Conservation (phyloP, 1,139 yeast genomes). For the Petasospora fabianii region DNA sequence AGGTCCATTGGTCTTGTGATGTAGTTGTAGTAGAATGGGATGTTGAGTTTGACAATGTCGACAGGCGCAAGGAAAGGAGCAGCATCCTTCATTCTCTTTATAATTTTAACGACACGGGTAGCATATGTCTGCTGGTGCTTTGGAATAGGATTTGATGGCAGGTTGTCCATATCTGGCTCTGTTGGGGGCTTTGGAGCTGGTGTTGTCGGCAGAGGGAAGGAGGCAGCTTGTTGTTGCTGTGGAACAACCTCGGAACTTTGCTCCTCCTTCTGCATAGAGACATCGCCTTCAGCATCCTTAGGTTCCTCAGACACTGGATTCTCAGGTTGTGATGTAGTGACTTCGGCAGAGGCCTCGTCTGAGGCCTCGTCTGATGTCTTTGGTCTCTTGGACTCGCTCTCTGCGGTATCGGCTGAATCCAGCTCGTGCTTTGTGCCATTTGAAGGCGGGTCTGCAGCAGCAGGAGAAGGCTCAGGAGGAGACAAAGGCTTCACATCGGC, state of each 20-base stretch:
- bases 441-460: conserved; percentile 6
- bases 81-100: conserved; percentile 89
- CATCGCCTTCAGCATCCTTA: not conserved
- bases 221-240: conserved; percentile 6
- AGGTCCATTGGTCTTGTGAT: conserved; percentile 91
- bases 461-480: conserved; percentile 15
- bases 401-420: conserved; percentile 5
- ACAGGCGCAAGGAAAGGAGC: conserved; percentile 88
- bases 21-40: conserved; percentile 85
- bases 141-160: conserved; percentile 73
- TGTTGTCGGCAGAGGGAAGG: conserved; percentile 26
- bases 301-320: conserved; percentile 1
- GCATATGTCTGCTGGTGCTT: conserved; percentile 72
- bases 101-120: conserved; percentile 65
- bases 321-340: not conserved
- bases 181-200: conserved; percentile 73
- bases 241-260: conserved; percentile 2
- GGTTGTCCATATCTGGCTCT: conserved; percentile 68
- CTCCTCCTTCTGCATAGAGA: not conserved
- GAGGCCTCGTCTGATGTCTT: conserved; percentile 8
- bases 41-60: conserved; percentile 80
- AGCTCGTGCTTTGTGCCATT: conserved; percentile 13
- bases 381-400: conserved; percentile 11
- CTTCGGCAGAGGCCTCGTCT: conserved; percentile 1
- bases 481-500: conserved; percentile 13